Evolutionary conservation across 768 basidiomycete species (phyloP).

Genomic region (Pleurotus cornucopiae): DNA sequence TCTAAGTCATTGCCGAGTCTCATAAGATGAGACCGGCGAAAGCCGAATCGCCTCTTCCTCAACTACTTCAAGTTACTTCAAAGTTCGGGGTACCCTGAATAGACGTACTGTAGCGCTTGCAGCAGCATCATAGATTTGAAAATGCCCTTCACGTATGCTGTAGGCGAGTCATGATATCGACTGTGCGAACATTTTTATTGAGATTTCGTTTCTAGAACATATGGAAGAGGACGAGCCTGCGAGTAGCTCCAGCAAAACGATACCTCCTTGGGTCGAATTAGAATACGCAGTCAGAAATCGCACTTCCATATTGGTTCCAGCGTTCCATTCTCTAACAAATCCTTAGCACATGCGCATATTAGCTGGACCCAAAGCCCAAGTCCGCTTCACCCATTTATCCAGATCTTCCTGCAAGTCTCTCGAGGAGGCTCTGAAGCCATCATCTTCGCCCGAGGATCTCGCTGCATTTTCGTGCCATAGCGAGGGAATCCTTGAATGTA

Average conservation of each 20-base stretch:
- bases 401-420: conserved; percentile 60
- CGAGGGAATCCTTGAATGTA: conserved; percentile 53
- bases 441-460: conserved; percentile 12
- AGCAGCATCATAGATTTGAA: not conserved
- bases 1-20: no score
- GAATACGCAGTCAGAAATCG: conserved; percentile 68
- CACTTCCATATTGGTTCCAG: no score
- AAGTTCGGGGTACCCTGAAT: no score
- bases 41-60: no score
- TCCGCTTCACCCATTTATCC: conserved; percentile 88
- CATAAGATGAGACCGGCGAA: no score
- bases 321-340: not conserved
- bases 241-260: conserved; percentile 48
- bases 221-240: conserved; percentile 86
- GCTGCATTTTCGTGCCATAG: conserved; percentile 45
- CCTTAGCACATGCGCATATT: conserved; percentile 79
- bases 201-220: conserved; percentile 55
- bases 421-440: conserved; percentile 22
- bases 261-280: conserved; percentile 88
- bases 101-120: no score
- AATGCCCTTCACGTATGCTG: not conserved
- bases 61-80: no score
- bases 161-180: not conserved
- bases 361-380: conserved; percentile 57
- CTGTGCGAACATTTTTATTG: conserved; percentile 4